Percentiles rank a stretch among this genome's conserved stretches.
Evolutionary conservation across 768 basidiomycete species (phyloP).

Genomic region (Pleurotus platypus): DNA sequence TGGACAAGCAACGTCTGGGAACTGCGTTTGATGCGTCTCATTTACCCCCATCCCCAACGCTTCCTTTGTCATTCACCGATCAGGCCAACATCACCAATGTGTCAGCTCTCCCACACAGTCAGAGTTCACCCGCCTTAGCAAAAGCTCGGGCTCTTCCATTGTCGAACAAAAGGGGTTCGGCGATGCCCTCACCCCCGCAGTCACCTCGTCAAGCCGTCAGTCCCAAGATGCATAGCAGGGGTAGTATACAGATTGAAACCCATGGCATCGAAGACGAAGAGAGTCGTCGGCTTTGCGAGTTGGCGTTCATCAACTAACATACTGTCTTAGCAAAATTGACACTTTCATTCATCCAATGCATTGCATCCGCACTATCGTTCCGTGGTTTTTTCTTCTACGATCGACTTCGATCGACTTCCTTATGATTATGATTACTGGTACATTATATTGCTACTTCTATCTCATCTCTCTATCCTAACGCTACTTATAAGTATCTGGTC

Average conservation of each 20-base stretch:
- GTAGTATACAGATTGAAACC: slow-evolving; percentile 51
- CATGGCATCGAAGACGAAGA: slow-evolving; percentile 63
- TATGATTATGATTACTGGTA: not conserved
- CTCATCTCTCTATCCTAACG: too few species aligned
- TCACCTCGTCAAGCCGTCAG: slow-evolving; percentile 38
- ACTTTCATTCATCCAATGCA: not conserved
- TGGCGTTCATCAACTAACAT: slow-evolving; percentile 51
- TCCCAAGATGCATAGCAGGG: slow-evolving; percentile 58
- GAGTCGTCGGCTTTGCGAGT: slow-evolving; percentile 63
- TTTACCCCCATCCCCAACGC: slow-evolving; percentile 34
- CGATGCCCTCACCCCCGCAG: not conserved
- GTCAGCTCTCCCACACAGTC: not conserved
- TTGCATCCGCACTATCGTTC: not conserved
- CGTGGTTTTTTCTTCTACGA: not conserved
- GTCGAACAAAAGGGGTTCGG: not conserved
- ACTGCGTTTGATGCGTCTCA: slow-evolving; percentile 26
- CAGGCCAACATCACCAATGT: not conserved
- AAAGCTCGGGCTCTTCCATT: not conserved
- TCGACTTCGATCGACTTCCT: too few species aligned
- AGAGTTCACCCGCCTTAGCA: not conserved
- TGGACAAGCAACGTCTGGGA: slow-evolving; percentile 17
- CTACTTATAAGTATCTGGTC: too few species aligned
- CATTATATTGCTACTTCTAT: too few species aligned
- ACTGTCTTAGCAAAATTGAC: slow-evolving; percentile 2
- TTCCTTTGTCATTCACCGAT: slow-evolving; percentile 14